These are phyloP conservation scores for Chaetomiaceae sp. DNA, from an alignment of 2,329 filamentous ascomycete genomes.

Conservation along the genomic window DNA sequence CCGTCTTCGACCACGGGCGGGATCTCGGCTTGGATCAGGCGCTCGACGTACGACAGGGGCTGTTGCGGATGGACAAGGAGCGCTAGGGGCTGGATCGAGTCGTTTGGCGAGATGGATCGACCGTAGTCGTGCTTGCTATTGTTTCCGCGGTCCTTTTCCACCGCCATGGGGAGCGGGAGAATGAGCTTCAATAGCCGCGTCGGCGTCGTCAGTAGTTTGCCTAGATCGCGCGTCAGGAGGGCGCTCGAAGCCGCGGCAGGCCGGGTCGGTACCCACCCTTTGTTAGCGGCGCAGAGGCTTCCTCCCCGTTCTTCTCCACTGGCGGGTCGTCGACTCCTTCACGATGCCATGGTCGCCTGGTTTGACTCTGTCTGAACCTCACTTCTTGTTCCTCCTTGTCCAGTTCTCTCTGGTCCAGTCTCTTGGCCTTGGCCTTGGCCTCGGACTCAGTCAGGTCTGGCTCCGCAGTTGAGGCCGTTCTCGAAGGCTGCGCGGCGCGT, in stretches of 20 bases:
- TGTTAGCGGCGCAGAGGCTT: conserved; percentile 26
- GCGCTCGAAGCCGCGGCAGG: neutral
- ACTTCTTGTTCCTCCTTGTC: conserved; percentile 37
- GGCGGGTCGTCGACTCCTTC: conserved; percentile 49
- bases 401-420: conserved; percentile 32
- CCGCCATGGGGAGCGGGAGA: conserved; percentile 57
- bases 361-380: conserved; percentile 50
- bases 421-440: conserved; percentile 31
- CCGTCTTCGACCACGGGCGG: conserved; percentile 63
- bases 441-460: conserved; percentile 19
- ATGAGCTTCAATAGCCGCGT: conserved; percentile 77
- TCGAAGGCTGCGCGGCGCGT: neutral
- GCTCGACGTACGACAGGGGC: conserved; percentile 83
- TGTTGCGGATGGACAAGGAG: conserved; percentile 86
- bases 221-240: conserved; percentile 33
- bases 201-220: conserved; percentile 75
- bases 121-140: conserved; percentile 33
- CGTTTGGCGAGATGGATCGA: conserved; percentile 35
- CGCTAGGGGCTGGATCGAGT: conserved; percentile 71
- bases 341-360: conserved; percentile 62
- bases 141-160: conserved; percentile 37
- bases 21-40: conserved; percentile 82
- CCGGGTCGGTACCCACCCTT: conserved; percentile 29
- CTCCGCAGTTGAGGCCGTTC: neutral
- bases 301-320: conserved; percentile 28